Conservation (phyloP, 805 yeast species). For the Millerago galiae region DNA sequence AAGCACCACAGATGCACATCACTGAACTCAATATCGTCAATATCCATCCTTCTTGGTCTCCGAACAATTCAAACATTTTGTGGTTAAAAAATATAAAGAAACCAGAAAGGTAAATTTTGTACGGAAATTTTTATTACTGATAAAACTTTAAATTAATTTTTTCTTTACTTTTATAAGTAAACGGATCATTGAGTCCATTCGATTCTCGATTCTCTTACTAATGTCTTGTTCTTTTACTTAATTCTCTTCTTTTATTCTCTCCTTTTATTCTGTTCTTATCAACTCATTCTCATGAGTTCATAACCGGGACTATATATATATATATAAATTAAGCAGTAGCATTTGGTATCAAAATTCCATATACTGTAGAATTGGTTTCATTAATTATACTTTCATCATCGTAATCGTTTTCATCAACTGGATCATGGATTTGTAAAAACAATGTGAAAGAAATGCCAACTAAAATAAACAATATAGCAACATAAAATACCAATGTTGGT, state of each 20-base stretch:
- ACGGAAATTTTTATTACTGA: no score
- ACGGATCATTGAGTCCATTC: no score
- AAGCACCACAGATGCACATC: slow-evolving; percentile 68
- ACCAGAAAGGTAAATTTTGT: neutral
- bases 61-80: neutral
- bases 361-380: neutral
- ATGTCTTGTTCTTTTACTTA: no score
- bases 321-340: no score
- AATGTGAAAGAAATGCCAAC: neutral
- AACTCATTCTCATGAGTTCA: no score
- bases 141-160: no score
- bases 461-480: slow-evolving; percentile 16
- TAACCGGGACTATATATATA: no score
- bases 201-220: no score
- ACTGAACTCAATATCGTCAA: slow-evolving; percentile 59
- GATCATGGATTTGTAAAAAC: slow-evolving; percentile 11
- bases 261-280: no score
- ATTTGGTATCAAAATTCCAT: neutral
- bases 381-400: neutral
- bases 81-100: neutral
- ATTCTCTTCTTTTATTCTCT: no score
- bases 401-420: neutral
- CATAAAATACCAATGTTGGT: slow-evolving; percentile 32
- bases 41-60: slow-evolving; percentile 48
- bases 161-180: no score